phyloP scores from a whole-genome alignment of 805 yeast genomes.

The Candida insectalens region DNA sequence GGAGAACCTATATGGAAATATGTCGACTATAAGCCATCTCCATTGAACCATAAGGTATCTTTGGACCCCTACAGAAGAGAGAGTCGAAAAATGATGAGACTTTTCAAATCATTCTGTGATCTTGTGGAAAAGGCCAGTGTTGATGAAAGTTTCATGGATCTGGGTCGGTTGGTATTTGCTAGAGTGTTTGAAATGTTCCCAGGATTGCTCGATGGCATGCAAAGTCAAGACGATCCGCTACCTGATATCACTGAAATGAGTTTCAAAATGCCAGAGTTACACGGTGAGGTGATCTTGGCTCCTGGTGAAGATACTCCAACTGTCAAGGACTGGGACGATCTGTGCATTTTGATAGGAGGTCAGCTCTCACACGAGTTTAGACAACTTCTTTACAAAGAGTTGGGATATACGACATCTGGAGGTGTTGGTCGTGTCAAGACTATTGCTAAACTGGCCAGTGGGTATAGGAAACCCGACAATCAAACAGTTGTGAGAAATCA shows the following conservation, averaged over 20 bases:
- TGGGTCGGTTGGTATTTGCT: conserved; percentile 54
- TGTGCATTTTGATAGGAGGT: conserved; percentile 59
- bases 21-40: conserved; percentile 46
- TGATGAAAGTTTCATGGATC: conserved; percentile 84
- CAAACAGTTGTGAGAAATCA: conserved; percentile 64
- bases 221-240: conserved; percentile 9
- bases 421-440: conserved; percentile 74
- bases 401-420: conserved; percentile 84
- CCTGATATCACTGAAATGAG: conserved; percentile 23
- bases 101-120: conserved; percentile 55
- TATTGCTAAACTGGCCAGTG: conserved; percentile 81
- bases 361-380: conserved; percentile 47
- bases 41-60: conserved; percentile 68
- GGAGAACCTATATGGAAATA: conserved; percentile 85
- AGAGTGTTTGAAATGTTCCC: conserved; percentile 40
- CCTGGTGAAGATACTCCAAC: conserved; percentile 9
- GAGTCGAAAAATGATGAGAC: conserved; percentile 63
- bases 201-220: conserved; percentile 17
- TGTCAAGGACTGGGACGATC: conserved; percentile 71
- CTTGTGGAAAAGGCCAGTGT: conserved; percentile 89
- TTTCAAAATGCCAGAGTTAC: no score
- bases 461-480: conserved; percentile 72
- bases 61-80: conserved; percentile 88
- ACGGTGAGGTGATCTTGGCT: conserved; percentile 9
- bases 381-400: conserved; percentile 33